Base-by-base conservation (phyloP, 345 rosid genomes). In the Pistacia vera region DNA sequence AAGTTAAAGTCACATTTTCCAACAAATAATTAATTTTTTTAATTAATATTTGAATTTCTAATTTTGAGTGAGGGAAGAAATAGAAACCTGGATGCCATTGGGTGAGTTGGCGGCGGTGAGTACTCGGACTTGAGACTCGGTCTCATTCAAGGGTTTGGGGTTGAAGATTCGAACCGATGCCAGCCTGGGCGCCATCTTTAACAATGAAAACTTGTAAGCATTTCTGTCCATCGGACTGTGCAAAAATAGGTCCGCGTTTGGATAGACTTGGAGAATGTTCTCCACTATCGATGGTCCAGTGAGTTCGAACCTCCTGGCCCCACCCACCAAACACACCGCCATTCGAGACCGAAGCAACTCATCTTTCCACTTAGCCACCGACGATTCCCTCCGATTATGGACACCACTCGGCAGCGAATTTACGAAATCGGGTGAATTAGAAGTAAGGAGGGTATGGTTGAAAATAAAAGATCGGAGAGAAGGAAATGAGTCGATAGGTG, bases 321-420 rank as follows among this genome's bases (percentile, higher is more conserved):
- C 97, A 52, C 99, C 98, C 0, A 93, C 99, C 85, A 95, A 86
- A 82, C 99, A 95, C 68, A 93, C 95, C 2, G 96, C 99, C 0
- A 93, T 90, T 71, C 84, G 91, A 75, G 95, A 79, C 70, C 75
- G 82, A 16, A 9, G 44, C 75, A 88, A 68, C 77, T 77, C 84
- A 1, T 70, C 81, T 52, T 6, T 63, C 81, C 68, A 10, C 71
- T 63, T 56, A 61, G 8, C 12, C 70, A 13, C 54, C 52, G 57
- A 55, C 69, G 81, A 2, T 16, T 52, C 20, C 10, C 1, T 41
- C 55, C 2, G 69, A 48, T 77, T 65, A 20, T 52, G 20, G 44
- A 9, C 1, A 36, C 61, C 62, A 8, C 2, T 11, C 2, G 57
- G 46, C n/a, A 48, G 38, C 6, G 14, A 28, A 22, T 11, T n/a